Conservation (phyloP, 352 stramenopile genomes). For the Lagenidium sp. region DNA sequence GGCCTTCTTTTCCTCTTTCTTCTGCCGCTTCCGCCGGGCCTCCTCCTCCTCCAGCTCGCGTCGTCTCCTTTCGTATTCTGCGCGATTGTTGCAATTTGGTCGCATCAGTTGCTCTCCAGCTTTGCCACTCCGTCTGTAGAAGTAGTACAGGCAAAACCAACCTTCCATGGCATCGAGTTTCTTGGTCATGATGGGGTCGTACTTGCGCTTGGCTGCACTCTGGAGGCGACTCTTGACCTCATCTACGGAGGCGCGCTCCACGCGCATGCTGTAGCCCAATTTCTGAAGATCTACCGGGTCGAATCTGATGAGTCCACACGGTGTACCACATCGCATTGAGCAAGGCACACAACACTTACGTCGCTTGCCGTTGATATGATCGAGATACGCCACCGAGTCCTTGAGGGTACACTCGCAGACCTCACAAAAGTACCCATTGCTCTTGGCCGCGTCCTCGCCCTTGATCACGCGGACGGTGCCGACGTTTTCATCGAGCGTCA, state of each 20-base stretch:
- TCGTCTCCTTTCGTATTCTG: constrained; percentile 85
- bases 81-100: background rate
- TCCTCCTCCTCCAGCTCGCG: constrained; percentile 61
- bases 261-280: constrained; percentile 88
- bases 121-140: too few relatives aligned
- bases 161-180: constrained; percentile 76
- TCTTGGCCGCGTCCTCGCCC: constrained; percentile 64
- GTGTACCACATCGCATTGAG: background rate
- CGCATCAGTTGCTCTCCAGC: too few relatives aligned
- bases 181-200: constrained; percentile 72
- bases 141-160: background rate
- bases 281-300: constrained; percentile 70
- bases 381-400: constrained; percentile 90
- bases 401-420: constrained; percentile 90
- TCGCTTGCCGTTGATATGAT: constrained; percentile 95
- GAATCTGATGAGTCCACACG: background rate
- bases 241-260: constrained; percentile 81
- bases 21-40: constrained; percentile 53
- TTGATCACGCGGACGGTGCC: constrained; percentile 86
- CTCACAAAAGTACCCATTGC: constrained; percentile 88
- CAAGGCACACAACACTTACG: constrained; percentile 32
- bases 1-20: constrained; percentile 67
- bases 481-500: constrained; percentile 78
- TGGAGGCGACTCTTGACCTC: constrained; percentile 84
- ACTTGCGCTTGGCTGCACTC: constrained; percentile 75